phyloP scores from a whole-genome alignment of 2,329 filamentous ascomycete species.

The Microsporum canis region DNA sequence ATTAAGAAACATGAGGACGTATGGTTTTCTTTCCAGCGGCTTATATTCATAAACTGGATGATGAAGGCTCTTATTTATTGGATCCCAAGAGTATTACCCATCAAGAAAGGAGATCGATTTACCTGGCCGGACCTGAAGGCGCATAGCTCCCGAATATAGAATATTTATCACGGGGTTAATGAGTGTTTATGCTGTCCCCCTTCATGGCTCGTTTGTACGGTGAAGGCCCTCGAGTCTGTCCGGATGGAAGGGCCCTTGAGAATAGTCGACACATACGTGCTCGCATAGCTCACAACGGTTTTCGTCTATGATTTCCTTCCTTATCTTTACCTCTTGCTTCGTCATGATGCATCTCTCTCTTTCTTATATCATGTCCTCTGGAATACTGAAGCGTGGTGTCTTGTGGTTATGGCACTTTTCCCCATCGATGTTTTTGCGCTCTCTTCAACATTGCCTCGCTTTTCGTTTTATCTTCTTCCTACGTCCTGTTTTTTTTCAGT shows the following conservation, averaged over 20 bases:
- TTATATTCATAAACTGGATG: background rate
- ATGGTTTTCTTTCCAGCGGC: background rate
- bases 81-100: background rate
- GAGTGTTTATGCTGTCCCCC: background rate
- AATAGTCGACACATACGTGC: background rate
- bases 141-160: background rate
- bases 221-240: background rate
- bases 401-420: background rate
- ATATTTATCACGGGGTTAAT: background rate
- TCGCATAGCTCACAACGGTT: background rate
- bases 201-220: background rate
- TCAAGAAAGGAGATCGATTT: background rate
- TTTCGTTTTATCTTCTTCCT: background rate
- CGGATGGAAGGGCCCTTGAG: background rate
- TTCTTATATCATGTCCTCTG: background rate
- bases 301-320: background rate
- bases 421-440: background rate
- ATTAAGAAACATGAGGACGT: background rate
- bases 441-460: background rate
- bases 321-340: background rate
- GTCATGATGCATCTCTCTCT: background rate
- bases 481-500: background rate
- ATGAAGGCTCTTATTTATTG: slow-evolving; percentile 1
- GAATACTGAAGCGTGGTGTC: slow-evolving; percentile 3
- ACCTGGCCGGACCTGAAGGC: background rate